phyloP scores from a whole-genome alignment of 2,329 filamentous ascomycete genomes.

The Sporothrix mexicana region DNA sequence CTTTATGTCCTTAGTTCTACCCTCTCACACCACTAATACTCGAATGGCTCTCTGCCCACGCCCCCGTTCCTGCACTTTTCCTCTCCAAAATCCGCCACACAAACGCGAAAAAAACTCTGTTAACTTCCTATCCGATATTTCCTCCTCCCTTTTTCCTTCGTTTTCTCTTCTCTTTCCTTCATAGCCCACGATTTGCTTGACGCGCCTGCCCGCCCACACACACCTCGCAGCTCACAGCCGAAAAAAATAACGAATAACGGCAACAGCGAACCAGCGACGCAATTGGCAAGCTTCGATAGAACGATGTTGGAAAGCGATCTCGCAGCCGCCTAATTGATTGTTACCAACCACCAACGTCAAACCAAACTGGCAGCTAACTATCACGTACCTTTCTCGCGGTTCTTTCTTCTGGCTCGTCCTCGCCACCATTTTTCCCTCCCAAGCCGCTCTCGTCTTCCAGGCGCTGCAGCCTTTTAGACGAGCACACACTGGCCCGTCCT shows the following conservation, averaged over 20 bases:
- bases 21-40: constrained; percentile 28
- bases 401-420: neutral
- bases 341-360: constrained; percentile 24
- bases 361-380: neutral
- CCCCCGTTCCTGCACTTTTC: constrained; percentile 14
- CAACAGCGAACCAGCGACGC: constrained; percentile 20
- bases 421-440: neutral
- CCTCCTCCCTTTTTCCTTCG: constrained; percentile 11
- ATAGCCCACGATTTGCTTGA: constrained; percentile 24
- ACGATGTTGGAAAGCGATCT: constrained; percentile 29
- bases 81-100: constrained; percentile 14
- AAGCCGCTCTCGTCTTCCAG: neutral
- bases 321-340: constrained; percentile 27
- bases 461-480: neutral
- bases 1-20: neutral
- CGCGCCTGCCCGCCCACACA: constrained; percentile 27
- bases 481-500: neutral
- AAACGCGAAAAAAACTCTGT: constrained; percentile 36
- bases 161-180: constrained; percentile 26
- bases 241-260: constrained; percentile 12
- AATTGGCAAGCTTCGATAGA: constrained; percentile 30
- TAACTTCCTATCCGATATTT: constrained; percentile 38
- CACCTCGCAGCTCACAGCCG: constrained; percentile 19
- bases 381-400: neutral
- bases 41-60: constrained; percentile 10